A percentile compares a stretch with the other conserved stretches of the same genome.
Conservation (phyloP, 495 filamentous ascomycete genomes). For the Aspergillus olivimuriae region DNA sequence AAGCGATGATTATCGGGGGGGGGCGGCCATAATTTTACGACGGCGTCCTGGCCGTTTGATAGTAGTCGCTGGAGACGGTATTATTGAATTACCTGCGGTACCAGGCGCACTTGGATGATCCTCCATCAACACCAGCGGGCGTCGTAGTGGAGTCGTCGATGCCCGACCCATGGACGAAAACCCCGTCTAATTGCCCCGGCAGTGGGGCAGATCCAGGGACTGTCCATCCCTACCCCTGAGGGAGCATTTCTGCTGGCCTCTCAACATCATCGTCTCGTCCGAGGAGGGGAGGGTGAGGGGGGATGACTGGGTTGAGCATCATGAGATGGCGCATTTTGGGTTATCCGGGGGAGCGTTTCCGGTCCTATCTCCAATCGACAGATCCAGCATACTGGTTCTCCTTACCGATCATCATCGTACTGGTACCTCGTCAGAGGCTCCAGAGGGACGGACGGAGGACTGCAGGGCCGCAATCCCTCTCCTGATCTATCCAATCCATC, state of each 20-base stretch:
- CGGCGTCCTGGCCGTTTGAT: slow-evolving; percentile 15
- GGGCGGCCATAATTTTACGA: slow-evolving; percentile 20
- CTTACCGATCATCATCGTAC: background rate
- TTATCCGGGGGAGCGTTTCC: background rate
- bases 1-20: slow-evolving; percentile 14
- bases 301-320: too few relatives aligned
- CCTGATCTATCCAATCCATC: slow-evolving; percentile 15
- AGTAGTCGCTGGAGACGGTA: slow-evolving; percentile 1
- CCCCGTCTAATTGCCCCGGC: slow-evolving; percentile 1
- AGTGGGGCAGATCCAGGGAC: slow-evolving; percentile 16
- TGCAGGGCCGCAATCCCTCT: background rate
- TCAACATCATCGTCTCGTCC: too few relatives aligned
- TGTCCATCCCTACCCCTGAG: too few relatives aligned
- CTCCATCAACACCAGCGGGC: too few relatives aligned
- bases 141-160: slow-evolving; percentile 5
- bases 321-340: too few relatives aligned
- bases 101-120: too few relatives aligned
- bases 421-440: background rate
- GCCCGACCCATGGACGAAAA: background rate
- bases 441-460: too few relatives aligned
- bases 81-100: background rate
- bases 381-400: slow-evolving; percentile 4
- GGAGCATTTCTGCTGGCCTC: too few relatives aligned
- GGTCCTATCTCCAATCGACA: background rate
- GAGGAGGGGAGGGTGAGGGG: too few relatives aligned